phyloP scores from a whole-genome alignment of 257 asterid genomes.

The Lycium ferocissimum region DNA sequence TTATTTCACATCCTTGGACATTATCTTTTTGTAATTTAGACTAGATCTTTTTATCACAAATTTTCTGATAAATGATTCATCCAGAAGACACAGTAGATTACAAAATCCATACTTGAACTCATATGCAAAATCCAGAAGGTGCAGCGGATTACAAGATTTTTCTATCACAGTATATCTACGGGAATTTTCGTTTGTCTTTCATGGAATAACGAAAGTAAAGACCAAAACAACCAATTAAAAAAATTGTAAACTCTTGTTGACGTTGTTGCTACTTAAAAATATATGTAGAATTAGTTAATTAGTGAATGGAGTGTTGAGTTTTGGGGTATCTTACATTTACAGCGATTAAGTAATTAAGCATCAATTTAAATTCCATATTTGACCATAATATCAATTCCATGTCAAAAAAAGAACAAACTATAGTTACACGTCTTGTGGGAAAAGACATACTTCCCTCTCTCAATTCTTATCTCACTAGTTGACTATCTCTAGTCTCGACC shows the following conservation, averaged over 20 bases:
- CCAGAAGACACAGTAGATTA: not conserved
- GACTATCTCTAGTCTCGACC: not conserved
- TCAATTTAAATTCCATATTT: too few relatives aligned
- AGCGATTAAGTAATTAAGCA: not conserved
- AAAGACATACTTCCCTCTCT: not conserved
- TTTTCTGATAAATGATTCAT: not conserved
- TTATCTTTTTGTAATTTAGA: too few relatives aligned
- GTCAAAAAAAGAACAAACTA: not conserved
- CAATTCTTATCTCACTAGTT: not conserved
- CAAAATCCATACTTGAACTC: not conserved
- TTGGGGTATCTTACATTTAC: not conserved
- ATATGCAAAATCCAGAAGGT: not conserved
- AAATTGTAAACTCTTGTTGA: not conserved
- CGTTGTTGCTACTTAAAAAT: not conserved
- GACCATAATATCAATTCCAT: not conserved
- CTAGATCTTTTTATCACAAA: not conserved
- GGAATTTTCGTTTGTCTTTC: not conserved
- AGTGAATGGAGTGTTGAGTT: not conserved
- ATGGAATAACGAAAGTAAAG: not conserved
- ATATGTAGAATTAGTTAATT: not conserved
- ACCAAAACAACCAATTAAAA: not conserved
- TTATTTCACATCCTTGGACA: not conserved
- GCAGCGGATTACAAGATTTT: not conserved
- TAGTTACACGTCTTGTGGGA: not conserved
- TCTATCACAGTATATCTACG: not conserved